These are phyloP conservation scores for Limnanthes douglasii DNA, from an alignment of 345 rosid genomes.

Conservation along the genomic window DNA sequence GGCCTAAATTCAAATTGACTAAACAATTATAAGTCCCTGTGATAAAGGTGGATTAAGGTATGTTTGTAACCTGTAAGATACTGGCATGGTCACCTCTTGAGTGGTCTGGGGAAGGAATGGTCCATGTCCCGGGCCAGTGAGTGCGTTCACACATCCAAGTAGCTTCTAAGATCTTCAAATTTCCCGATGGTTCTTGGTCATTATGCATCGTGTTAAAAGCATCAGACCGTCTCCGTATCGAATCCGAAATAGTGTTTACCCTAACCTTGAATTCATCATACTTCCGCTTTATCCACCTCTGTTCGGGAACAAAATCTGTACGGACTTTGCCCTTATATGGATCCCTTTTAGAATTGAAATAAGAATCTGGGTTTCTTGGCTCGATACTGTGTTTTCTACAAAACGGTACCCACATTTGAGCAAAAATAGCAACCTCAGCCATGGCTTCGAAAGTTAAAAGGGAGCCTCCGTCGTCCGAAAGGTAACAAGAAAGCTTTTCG, in stretches of 20 bases:
- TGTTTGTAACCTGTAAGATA: conserved; percentile 39
- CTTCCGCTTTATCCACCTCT: conserved; percentile 52
- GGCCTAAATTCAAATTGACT: neutral
- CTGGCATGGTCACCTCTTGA: conserved; percentile 73
- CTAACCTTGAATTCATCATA: conserved; percentile 82
- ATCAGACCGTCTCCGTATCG: conserved; percentile 61
- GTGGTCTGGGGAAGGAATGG: conserved; percentile 36
- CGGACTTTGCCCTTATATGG: conserved; percentile 63
- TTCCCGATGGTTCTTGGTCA: conserved; percentile 30
- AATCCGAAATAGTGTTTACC: conserved; percentile 43
- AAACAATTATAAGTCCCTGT: no score
- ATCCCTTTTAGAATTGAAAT: conserved; percentile 54
- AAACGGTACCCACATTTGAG: conserved; percentile 75
- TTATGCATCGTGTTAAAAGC: conserved; percentile 66
- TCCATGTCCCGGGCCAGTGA: conserved; percentile 85
- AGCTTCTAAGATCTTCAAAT: conserved; percentile 50
- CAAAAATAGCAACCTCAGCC: conserved; percentile 89
- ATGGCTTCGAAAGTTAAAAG: conserved; percentile 82
- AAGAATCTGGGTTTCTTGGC: conserved; percentile 78
- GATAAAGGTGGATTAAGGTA: neutral
- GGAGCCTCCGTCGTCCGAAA: conserved; percentile 81
- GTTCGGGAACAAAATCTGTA: conserved; percentile 61
- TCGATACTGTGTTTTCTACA: conserved; percentile 62
- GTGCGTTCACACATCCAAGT: conserved; percentile 86
- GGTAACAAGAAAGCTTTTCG: conserved; percentile 67